Percentiles rank a stretch among this genome's conserved stretches.
Conservation (phyloP, 495 filamentous ascomycete genomes). For the Tuber indicum region DNA sequence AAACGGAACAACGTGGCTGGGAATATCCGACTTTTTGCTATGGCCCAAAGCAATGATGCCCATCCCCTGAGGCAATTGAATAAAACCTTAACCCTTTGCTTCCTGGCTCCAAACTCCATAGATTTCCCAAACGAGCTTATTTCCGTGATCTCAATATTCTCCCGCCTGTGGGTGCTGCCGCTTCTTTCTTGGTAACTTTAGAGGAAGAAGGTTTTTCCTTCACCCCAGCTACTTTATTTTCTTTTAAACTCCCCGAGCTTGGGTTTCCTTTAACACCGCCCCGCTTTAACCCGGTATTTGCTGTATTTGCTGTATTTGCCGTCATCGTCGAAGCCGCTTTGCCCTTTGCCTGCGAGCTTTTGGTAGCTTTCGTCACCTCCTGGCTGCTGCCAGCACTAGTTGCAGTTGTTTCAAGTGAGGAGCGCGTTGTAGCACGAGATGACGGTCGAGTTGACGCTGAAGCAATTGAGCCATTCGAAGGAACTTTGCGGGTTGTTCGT, state of each 20-base stretch:
- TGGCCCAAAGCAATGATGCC: not conserved
- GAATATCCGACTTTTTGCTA: not conserved
- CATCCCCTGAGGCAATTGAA: not conserved
- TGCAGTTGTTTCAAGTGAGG: constrained; percentile 34
- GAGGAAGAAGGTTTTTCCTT: constrained; percentile 17
- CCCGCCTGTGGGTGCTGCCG: constrained; percentile 16
- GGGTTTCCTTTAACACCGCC: constrained; percentile 26
- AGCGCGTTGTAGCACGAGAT: constrained; percentile 37
- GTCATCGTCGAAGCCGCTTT: not conserved
- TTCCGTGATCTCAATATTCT: constrained; percentile 39
- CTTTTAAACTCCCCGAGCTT: constrained; percentile 40
- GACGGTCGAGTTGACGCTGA: constrained; percentile 29
- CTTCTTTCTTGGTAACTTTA: constrained; percentile 23
- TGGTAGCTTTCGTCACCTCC: constrained; percentile 21
- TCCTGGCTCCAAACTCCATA: not conserved
- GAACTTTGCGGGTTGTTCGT: constrained; percentile 22
- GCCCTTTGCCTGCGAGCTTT: constrained; percentile 28
- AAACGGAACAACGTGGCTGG: not conserved
- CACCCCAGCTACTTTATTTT: constrained; percentile 40
- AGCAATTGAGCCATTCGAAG: constrained; percentile 19
- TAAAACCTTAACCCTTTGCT: not conserved
- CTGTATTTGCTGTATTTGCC: constrained; percentile 1
- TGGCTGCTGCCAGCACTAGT: constrained; percentile 25
- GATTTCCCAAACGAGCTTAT: not conserved
- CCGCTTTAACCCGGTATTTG: constrained; percentile 27